Conservation (phyloP, 345 rosid species). For the Syzygium grande region DNA sequence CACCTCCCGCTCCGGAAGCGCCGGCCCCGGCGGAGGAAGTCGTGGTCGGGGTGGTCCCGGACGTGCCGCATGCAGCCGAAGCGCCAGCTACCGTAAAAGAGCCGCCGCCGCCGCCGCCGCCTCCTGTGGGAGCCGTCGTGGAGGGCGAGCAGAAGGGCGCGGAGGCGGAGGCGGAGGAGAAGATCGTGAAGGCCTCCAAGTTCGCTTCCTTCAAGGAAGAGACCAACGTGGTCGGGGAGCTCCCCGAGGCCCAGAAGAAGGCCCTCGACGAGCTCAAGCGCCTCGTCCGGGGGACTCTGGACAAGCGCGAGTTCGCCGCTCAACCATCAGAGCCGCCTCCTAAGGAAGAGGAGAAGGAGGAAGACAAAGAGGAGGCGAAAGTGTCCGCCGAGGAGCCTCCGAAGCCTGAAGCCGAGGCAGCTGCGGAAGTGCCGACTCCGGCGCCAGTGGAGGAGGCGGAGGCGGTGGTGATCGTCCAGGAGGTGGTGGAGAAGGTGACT, state of each 20-base stretch:
- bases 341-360: neutral
- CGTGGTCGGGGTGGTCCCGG: neutral
- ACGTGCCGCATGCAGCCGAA: neutral
- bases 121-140: neutral
- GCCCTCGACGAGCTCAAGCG: slow-evolving; percentile 16
- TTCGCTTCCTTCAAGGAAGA: slow-evolving; percentile 17
- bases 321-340: neutral
- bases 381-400: neutral
- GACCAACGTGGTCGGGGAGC: slow-evolving; percentile 12
- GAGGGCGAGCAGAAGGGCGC: neutral
- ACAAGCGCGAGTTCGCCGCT: slow-evolving; percentile 6
- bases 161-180: slow-evolving; percentile 6
- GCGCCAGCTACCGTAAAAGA: neutral
- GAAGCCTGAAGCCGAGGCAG: neutral
- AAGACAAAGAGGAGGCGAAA: neutral
- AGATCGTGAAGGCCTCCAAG: neutral
- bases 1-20: neutral
- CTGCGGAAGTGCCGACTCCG: neutral
- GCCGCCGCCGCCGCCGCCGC: slow-evolving; percentile 7
- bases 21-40: neutral
- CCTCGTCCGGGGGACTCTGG: slow-evolving; percentile 7
- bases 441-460: neutral
- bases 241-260: slow-evolving; percentile 13
- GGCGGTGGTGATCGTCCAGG: neutral
- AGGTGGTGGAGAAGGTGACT: neutral